Evolutionary conservation across 441 rosid genomes (phyloP), one percentile per base, ranked within the genome.

Genomic region (Syzygium syzygioides): DNA sequence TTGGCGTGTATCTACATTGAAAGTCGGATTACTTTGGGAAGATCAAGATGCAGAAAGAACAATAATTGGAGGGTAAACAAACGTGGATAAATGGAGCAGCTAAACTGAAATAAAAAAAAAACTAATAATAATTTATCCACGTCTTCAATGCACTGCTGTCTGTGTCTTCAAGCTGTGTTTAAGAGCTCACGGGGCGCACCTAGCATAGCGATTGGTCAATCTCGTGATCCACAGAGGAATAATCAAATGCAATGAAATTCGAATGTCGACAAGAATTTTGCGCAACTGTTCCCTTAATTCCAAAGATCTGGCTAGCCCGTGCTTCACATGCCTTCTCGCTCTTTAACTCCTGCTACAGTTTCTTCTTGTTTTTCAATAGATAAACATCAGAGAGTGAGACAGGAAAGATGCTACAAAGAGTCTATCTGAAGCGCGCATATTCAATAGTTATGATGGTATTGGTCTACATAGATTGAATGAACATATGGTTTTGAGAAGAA

Each of bases 231-330:
- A 23, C 83, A 23, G 52, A 41, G 52, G 52, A 41, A 41, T 41
- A 76, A 0, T 41, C 83, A 41, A 23, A 76, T 26, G n/a, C 53
- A 76, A 76, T 23, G n/a, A 76, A 76, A 41, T 76, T 76, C 52
- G 52, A 41, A 76, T 76, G 83, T 76, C n/a, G 83, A 76, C 83
- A 41, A 41, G 26, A 17, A 41, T 20, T 20, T 37, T 37, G 28
- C 6, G 52, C 8, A 37, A 71, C 17, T 37, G 28, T 71, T 71
- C 80, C 19, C 50, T 37, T 37, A 71, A 71, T 37, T 41, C 10
- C 83, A 76, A 76, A 76, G 52, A 76, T 76, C 83, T 76, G 83
- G 83, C 52, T 41, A 41, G 83, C 83, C 83, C n/a, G 53, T 76
- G 53, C 53, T 7, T 23, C 83, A 41, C 83, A 41, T 41, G 83